Evolutionary conservation across 2,329 filamentous ascomycete genomes (phyloP), one percentile per base, ranked within the genome.

Genomic region (Ampelomyces quisqualis): DNA sequence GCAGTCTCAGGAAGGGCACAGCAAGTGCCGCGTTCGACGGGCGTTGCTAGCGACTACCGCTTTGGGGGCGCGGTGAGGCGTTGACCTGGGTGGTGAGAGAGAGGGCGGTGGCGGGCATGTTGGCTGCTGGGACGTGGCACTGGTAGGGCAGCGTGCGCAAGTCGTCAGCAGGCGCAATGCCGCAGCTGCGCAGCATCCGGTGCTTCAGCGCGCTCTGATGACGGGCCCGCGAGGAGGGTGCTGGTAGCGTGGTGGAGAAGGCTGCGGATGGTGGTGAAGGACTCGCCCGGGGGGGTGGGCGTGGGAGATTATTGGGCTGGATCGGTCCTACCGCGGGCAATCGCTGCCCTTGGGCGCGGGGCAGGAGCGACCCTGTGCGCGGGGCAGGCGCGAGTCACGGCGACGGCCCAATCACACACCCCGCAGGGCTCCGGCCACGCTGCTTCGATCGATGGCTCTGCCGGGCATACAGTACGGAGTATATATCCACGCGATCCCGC

Each of bases 401-500:
- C 23, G 24, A 27, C 24, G 26, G 23, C 24, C 49, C 43, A 53
- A 53, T 53, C 47, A 47, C 30, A 17, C n/a, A 11, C 19, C 17
- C 11, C 44, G 26, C 34, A 13, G 29, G 34, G 9, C 34, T 20
- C 28, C 18, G 46, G 24, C 40, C 24, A 15, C 24, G 33, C 21
- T 21, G 23, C 48, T 40, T 47, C 35, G 49, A 19, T 29, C 46
- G 40, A 49, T 49, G 36, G 15, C 31, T 18, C n/a, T 31, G 26
- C 40, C 21, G n/a, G 10, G 26, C 14, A 40, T 40, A 37, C n/a
- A n/a, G n/a, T n/a, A n/a, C n/a, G n/a, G n/a, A n/a, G n/a, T 45
- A 51, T 53, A 51, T 53, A 51, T 36, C 7, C 36, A 29, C 17
- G 38, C 47, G 42, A 53, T 47, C 28, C 45, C 36, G 19, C 44